Conservation (phyloP, 257 asterid species). For the Orobanche coerulescens region DNA sequence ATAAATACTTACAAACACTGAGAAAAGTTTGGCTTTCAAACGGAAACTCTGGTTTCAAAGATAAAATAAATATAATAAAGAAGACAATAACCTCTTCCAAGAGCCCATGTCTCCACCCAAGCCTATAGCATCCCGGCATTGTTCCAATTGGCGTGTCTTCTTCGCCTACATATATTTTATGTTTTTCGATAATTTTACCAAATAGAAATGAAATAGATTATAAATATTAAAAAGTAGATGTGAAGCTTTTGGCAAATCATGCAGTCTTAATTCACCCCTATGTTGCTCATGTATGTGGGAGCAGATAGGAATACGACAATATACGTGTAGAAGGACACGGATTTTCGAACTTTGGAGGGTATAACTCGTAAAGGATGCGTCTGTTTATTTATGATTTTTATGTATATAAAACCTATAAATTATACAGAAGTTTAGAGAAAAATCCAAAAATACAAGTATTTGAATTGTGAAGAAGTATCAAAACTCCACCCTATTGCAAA, state of each 20-base stretch:
- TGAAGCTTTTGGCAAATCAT: neutral
- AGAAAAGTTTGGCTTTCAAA: neutral
- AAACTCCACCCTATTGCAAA: no score
- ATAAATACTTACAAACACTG: neutral
- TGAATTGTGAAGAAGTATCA: no score
- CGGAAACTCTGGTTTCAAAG: conserved; percentile 8
- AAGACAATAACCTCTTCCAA: conserved; percentile 68
- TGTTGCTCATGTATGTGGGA: no score
- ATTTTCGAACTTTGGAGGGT: no score
- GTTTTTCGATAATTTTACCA: neutral
- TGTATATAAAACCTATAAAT: no score
- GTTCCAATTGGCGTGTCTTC: conserved; percentile 97
- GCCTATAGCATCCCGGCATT: conserved; percentile 98
- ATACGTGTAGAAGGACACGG: no score
- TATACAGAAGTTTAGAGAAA: no score
- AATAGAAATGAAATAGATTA: conserved; percentile 1
- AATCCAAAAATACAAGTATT: no score
- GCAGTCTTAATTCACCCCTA: conserved; percentile 47
- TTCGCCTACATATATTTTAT: conserved; percentile 54
- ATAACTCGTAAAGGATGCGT: no score
- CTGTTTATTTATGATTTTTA: no score
- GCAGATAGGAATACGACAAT: no score
- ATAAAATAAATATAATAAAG: conserved; percentile 15
- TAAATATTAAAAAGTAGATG: neutral
- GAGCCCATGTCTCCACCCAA: conserved; percentile 97